Conservation (phyloP, 345 rosid species). For the Aegle marmelos region DNA sequence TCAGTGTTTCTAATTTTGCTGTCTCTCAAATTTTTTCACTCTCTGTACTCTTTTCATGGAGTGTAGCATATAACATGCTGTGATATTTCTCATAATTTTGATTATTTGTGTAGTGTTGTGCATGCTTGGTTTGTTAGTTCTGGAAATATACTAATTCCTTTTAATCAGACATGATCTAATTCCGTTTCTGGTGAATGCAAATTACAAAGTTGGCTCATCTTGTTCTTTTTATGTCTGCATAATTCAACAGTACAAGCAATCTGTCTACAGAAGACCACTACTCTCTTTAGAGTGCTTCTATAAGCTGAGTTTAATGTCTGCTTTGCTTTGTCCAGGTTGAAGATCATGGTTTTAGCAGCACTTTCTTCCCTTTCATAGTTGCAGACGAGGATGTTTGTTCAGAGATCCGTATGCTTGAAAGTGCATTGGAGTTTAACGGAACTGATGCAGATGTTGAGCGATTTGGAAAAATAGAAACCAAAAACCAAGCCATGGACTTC, state of each 20-base stretch:
- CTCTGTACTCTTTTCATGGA: neutral
- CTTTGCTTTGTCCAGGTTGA: conserved; percentile 66
- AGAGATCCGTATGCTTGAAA: conserved; percentile 83
- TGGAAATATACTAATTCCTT: neutral
- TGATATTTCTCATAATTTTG: conserved; percentile 1
- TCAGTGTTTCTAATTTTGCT: neutral
- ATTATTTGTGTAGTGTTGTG: neutral
- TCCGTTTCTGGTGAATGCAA: neutral
- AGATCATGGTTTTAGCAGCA: conserved; percentile 78
- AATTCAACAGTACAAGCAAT: neutral
- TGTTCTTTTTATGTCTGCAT: neutral
- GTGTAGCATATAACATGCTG: neutral
- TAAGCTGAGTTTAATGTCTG: conserved; percentile 15
- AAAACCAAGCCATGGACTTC: conserved; percentile 80
- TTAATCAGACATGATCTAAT: neutral
- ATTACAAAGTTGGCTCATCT: neutral
- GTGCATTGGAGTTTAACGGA: conserved; percentile 53
- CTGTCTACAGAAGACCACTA: neutral
- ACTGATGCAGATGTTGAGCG: conserved; percentile 39
- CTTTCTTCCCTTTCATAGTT: conserved; percentile 94
- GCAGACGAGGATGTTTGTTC: conserved; percentile 81
- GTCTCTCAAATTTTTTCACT: neutral
- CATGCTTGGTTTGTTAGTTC: neutral
- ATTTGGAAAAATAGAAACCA: conserved; percentile 39
- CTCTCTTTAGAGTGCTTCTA: conserved; percentile 5